A percentile compares a stretch with the other conserved stretches of the same genome.
Conservation (phyloP, 352 stramenopile genomes). For the Globisporangium iwayamae region DNA sequence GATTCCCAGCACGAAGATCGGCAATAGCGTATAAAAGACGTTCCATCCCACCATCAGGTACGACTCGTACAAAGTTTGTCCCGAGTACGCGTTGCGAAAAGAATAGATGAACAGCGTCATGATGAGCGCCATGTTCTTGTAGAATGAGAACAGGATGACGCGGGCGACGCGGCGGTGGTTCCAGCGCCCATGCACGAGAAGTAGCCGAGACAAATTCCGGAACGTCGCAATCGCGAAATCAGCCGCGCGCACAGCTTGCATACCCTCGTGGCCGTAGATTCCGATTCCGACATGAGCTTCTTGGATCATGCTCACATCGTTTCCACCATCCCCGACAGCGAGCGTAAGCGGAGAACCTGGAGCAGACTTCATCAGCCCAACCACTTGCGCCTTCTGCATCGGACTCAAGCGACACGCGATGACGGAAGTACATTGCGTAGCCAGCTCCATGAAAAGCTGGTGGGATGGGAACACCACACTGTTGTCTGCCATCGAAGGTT, state of each 20-base stretch:
- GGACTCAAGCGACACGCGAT: conserved; percentile 86
- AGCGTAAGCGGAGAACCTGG: conserved; percentile 84
- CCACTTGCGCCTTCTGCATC: conserved; percentile 91
- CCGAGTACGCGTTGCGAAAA: conserved; percentile 90
- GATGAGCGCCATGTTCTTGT: conserved; percentile 93
- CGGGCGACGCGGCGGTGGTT: conserved; percentile 77
- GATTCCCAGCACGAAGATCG: conserved; percentile 90
- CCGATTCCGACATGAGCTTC: conserved; percentile 98
- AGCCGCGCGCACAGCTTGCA: conserved; percentile 81
- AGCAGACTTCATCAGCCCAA: conserved; percentile 91
- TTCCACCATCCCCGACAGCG: conserved; percentile 98
- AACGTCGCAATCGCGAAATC: conserved; percentile 88
- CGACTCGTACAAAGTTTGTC: conserved; percentile 83
- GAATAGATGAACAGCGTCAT: conserved; percentile 91
- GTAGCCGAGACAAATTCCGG: conserved; percentile 65
- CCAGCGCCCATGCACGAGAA: conserved; percentile 83
- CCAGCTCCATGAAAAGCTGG: conserved; percentile 79
- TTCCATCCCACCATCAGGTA: conserved; percentile 94
- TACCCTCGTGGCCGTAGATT: conserved; percentile 97
- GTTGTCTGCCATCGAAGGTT: conserved; percentile 25
- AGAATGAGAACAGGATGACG: conserved; percentile 87
- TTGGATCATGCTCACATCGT: conserved; percentile 99
- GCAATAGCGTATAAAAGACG: conserved; percentile 92
- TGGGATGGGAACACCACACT: conserved; percentile 33
- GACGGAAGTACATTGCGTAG: conserved; percentile 82